These are phyloP conservation scores for Eucalyptus tenuipes DNA, from an alignment of 345 rosid genomes.

Conservation along the genomic window DNA sequence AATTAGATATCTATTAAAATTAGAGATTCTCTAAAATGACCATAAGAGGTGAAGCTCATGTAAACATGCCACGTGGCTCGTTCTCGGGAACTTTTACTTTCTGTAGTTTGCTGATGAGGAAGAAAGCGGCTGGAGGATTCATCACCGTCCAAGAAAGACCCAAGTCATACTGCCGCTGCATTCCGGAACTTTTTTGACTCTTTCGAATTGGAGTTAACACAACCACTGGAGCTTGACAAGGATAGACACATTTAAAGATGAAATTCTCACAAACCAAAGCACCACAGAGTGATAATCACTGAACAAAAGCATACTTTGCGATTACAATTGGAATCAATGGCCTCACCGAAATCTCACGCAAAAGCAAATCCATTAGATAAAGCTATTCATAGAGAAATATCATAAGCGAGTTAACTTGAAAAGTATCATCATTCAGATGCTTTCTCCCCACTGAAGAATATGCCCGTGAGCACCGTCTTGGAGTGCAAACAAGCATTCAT, in stretches of 20 bases:
- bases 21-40: no score
- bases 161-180: background rate
- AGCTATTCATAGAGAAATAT: background rate
- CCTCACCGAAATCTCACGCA: background rate
- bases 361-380: background rate
- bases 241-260: background rate
- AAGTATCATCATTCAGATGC: background rate
- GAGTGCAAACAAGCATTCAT: background rate
- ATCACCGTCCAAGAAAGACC: background rate
- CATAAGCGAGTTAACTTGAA: background rate
- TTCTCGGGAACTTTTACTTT: background rate
- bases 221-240: background rate
- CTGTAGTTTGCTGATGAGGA: background rate
- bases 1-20: no score
- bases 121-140: slow-evolving; percentile 1
- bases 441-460: background rate
- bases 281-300: background rate
- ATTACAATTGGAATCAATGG: background rate
- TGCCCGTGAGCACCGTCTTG: background rate
- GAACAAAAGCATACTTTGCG: background rate
- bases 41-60: no score
- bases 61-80: no score
- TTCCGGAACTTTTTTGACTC: background rate
- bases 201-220: background rate
- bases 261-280: background rate